phyloP scores from a whole-genome alignment of 345 rosid species.

The Psidium friedrichsthalianum region DNA sequence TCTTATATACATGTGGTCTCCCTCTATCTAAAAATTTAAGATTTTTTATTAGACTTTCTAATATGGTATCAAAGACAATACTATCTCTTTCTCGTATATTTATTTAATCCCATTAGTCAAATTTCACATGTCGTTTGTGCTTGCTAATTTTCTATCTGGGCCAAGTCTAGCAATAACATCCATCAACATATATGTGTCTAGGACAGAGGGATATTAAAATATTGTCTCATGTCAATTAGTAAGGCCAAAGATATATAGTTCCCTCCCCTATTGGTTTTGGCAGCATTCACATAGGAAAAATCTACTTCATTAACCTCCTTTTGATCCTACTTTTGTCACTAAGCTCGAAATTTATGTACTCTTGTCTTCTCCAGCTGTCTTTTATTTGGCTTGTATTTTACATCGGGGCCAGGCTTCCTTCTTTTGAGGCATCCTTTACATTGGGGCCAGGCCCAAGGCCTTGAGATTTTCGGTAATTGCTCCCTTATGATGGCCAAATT shows the following conservation, averaged over 20 bases:
- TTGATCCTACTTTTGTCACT: not conserved
- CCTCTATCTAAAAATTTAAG: not conserved
- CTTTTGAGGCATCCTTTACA: not conserved
- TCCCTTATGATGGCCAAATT: too few species aligned
- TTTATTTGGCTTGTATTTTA: not conserved
- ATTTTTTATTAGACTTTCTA: not conserved
- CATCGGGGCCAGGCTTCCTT: not conserved
- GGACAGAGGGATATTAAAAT: not conserved
- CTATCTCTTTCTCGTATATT: fast-evolving
- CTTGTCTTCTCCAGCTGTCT: not conserved
- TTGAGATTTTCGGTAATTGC: too few species aligned
- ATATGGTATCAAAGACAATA: not conserved
- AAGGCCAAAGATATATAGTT: not conserved
- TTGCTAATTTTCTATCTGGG: not conserved
- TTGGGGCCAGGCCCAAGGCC: too few species aligned
- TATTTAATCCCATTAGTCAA: not conserved
- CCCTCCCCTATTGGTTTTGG: not conserved
- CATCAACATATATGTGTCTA: not conserved
- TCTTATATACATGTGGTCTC: not conserved
- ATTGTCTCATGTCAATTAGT: not conserved
- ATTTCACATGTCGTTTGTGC: not conserved
- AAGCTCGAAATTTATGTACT: not conserved
- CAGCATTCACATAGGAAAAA: not conserved
- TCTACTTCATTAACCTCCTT: not conserved
- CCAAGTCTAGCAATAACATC: too few species aligned